Evolutionary conservation across 176 grass and related monocot genomes (phyloP).

Genomic region (Avena insularis): DNA sequence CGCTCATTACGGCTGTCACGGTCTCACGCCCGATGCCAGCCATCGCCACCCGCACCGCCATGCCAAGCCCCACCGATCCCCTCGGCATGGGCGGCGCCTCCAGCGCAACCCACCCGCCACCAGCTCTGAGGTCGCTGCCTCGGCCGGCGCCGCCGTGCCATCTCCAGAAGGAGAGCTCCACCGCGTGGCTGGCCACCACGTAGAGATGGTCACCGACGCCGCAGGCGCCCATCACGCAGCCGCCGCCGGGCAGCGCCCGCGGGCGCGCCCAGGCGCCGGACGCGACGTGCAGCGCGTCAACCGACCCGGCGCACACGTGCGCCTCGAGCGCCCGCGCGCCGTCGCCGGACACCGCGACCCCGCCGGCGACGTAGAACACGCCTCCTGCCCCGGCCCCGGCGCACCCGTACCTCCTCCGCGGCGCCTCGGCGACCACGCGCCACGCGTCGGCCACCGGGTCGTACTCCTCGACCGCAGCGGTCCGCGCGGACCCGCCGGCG

Average conservation of each 20-base stretch:
- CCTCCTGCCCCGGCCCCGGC: slow-evolving; percentile 59
- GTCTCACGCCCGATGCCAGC: slow-evolving; percentile 56
- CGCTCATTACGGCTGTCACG: slow-evolving; percentile 67
- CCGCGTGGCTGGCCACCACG: slow-evolving; percentile 81
- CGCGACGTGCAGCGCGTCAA: slow-evolving; percentile 75
- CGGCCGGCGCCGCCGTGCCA: slow-evolving; percentile 44
- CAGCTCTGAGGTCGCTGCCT: slow-evolving; percentile 12
- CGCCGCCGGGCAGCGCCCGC: slow-evolving; percentile 64
- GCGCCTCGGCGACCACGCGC: slow-evolving; percentile 68
- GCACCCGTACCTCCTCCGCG: slow-evolving; percentile 76
- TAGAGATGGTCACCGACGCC: slow-evolving; percentile 69
- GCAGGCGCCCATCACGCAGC: slow-evolving; percentile 82
- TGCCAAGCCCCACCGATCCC: slow-evolving; percentile 49
- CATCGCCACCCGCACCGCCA: slow-evolving; percentile 72
- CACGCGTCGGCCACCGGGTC: slow-evolving; percentile 66
- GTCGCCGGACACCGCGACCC: slow-evolving; percentile 49
- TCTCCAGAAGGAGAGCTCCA: slow-evolving; percentile 87
- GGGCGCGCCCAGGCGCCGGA: slow-evolving; percentile 64
- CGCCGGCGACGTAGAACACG: slow-evolving; percentile 84
- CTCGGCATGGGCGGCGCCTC: slow-evolving; percentile 66
- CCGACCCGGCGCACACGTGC: slow-evolving; percentile 72
- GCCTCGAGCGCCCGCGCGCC: slow-evolving; percentile 49
- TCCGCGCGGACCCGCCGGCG: slow-evolving; percentile 68
- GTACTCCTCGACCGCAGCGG: slow-evolving; percentile 86
- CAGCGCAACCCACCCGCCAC: slow-evolving; percentile 61